Base-by-base conservation (phyloP, 352 stramenopile species). In the Globisporangium camurandrum region DNA sequence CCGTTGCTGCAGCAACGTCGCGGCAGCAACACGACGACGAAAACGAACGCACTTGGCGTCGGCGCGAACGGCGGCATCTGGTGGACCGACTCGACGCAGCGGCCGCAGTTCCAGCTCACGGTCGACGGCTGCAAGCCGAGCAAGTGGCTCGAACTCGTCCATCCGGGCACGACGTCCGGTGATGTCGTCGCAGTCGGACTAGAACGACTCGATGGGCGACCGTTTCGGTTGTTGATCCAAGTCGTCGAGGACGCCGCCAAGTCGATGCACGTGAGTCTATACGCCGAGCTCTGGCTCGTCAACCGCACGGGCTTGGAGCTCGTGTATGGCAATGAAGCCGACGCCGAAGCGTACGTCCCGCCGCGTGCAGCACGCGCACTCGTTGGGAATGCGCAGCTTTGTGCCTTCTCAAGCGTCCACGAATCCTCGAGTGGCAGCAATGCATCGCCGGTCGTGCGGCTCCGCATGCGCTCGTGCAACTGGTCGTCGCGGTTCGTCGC, bases 261-360 rank as follows among this genome's bases (percentile, higher is more conserved):
- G 44, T 55, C 71, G 11, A 40, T 81, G 3, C 71, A 79, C 36
- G 61, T 85, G 44, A 60, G 64, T 16, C 51, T 85, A 26, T 75
- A 79, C 43, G 75, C 82, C 2, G 74, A 89, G 27, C 61, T 91
- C 10, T 93, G 82, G 82, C 66, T 91, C 42, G 75, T 93, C 56
- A 93, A 93, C 47, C 75, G 78, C 12, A 89, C 82, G 0, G 82
- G 80, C 0, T 45, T 91, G 16, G 75, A 90, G 14, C 57, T 93
- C 9, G 57, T 88, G 0, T 90, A 82, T 39, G 82, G 82, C 0
- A 89, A 80, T 49, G 75, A 80, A 2, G 58, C 60, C 9, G 82
- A 93, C 3, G 56, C 43, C 2, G 76, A 88, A 57, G 61, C 69
- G 4, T 89, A 89, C 41, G 62, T 80, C 0, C 76, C 80, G 14